A percentile compares a stretch with the other conserved stretches of the same genome.
These are phyloP conservation scores for Climacium dendroides DNA, from an alignment of 225 moss, liverwort and hornwort species.

Conservation along the genomic window DNA sequence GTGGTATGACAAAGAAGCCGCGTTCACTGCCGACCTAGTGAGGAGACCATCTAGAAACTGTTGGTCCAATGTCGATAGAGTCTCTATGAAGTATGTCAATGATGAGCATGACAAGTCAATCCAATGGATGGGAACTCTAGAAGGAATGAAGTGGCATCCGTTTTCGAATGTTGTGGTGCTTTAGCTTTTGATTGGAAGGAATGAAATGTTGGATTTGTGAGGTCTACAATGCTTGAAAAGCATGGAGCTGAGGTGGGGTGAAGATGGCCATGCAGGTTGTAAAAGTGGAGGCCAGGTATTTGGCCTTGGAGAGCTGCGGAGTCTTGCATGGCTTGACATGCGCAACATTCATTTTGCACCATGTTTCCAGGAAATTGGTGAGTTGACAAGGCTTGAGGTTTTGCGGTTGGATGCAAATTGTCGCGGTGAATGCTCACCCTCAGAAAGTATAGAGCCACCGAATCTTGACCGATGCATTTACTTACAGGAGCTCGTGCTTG, in stretches of 20 bases:
- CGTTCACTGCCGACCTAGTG: neutral
- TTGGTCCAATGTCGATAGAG: neutral
- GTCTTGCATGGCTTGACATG: neutral
- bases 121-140: too few relatives aligned
- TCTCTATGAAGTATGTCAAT: neutral
- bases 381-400: neutral
- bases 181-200: too few relatives aligned
- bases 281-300: too few relatives aligned
- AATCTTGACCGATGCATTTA: neutral
- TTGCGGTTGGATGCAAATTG: neutral
- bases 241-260: too few relatives aligned
- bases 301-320: neutral
- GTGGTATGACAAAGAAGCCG: neutral
- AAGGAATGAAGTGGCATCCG: too few relatives aligned
- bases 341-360: neutral
- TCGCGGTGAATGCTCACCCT: accelerated
- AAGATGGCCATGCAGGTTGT: too few relatives aligned
- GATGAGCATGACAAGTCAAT: too few relatives aligned
- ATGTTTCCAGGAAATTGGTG: neutral
- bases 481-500: neutral
- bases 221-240: too few relatives aligned
- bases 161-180: too few relatives aligned
- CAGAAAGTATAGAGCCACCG: neutral
- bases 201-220: too few relatives aligned
- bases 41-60: neutral